Evolutionary conservation across 345 rosid genomes (phyloP), one percentile per base, ranked within the genome.

Genomic region (Laguncularia racemosa): DNA sequence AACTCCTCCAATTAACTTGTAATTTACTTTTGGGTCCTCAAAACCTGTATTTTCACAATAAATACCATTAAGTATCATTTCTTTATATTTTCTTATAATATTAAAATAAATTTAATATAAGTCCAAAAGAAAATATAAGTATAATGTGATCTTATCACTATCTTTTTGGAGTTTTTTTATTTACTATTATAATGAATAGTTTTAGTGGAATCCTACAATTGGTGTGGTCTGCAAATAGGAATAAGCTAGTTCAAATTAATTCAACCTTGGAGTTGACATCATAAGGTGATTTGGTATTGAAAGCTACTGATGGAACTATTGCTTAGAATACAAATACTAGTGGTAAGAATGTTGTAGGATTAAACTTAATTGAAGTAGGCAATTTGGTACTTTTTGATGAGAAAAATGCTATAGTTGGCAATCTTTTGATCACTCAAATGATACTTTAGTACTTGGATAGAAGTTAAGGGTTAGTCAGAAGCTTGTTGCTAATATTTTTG

Each of bases 161-260:
- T 23, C 28, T 23, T 23, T 15, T 5, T 1, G 52, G 26, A 13
- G 33, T 15, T 44, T 23, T 4, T 48, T 60, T 4, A 16, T 51
- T 60, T 13, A 13, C 56, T 15, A 16, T 60, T 20, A 20, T 59
- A 7, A 38, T 59, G 2, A 16, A 26, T 17, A 47, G 16, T 1
- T 17, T 19, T 0, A 20, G 38, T 16, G 13, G 0, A 15, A 1
- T 26, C 12, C 58, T 14, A 16, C 15, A 0, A 11, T 38, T 67
- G 20, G 73, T 62, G 21, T 71, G 73, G 76, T 60, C 67, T 21
- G 71, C 76, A 11, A 75, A 75, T 13, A 8, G 56, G 14, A 48
- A 62, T 48, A 7, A 23, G 15, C 65, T 67, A 8, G 68, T 59
- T 23, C 2, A 48, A 14, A 17, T 12, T 18, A 53, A 53, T 14